Base-by-base conservation (phyloP, 2,329 filamentous ascomycete species). In the Ambrosiella cleistominuta region DNA sequence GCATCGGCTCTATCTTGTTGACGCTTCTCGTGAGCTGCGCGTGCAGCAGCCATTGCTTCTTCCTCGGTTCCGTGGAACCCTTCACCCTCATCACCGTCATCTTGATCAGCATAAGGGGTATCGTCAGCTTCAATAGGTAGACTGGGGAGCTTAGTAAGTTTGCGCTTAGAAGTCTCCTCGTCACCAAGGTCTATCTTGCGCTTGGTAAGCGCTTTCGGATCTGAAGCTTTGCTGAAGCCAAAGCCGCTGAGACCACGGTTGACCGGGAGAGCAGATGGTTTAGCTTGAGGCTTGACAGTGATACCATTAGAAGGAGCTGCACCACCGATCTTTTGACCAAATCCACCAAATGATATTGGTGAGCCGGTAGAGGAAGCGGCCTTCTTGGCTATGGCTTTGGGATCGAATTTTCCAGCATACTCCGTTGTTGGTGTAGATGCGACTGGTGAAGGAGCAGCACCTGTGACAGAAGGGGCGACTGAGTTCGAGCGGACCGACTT, bases 101-200 rank as follows among this genome's bases (percentile, higher is more conserved):
- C 80, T 68, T 81, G 77, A 66, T 79, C 77, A 65, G 74, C 77
- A 68, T 82, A 78, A 64, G 78, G 75, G 60, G 76, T 76, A 67
- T 78, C 74, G 62, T 83, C 79, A 61, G 75, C 78, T 66, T 83
- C 79, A 57, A 86, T 74, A 57, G 84, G 79, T 60, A 87, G 80
- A 63, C 84, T 84, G 60, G 91, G 90, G 61, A 98, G 81, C 71
- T 90, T 93, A 67, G 88, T 88, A 63, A 98, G 79, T 72, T 94
- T 96, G 68, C 89, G 86, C 66, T 86, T 83, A 1, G 84, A 85
- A 38, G 82, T 83, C 65, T 95, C 88, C 65, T 96, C 91, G 66
- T 96, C 91, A 61, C 86, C 90, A 64, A 96, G 83, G 64, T 89
- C 83, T 19, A 95, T 74, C 61, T 86, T 88, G 64, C 83, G 84